Percentiles rank a stretch among this genome's conserved stretches.
Evolutionary conservation across 31 red algal species (phyloP).

Genomic region (Endocladia muricata): DNA sequence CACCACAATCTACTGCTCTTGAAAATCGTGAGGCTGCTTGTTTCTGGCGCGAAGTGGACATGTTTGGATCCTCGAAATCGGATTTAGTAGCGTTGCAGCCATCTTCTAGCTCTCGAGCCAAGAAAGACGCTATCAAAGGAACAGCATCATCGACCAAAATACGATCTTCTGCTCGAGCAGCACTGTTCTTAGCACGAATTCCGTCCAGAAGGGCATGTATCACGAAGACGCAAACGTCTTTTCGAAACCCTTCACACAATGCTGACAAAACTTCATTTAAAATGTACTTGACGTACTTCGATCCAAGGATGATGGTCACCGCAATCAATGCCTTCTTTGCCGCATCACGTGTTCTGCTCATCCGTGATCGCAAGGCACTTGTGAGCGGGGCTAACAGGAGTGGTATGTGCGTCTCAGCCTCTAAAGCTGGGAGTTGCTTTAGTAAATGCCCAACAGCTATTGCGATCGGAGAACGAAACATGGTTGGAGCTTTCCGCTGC

Average conservation of each 20-base stretch:
- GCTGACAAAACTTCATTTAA: conserved; percentile 60
- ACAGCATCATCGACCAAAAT: conserved; percentile 25
- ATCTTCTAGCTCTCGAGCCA: conserved; percentile 47
- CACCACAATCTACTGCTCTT: conserved; percentile 58
- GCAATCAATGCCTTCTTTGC: conserved; percentile 66
- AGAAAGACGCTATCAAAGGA: conserved; percentile 27
- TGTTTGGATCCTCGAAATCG: conserved; percentile 83
- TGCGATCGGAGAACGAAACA: conserved; percentile 74
- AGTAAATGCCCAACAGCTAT: conserved; percentile 58
- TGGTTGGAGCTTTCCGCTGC: neutral
- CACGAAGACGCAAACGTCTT: conserved; percentile 58
- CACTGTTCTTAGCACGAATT: conserved; percentile 19
- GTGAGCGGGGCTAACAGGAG: conserved; percentile 60
- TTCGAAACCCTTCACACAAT: conserved; percentile 60
- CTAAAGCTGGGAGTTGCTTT: conserved; percentile 20
- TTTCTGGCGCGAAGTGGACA: conserved; percentile 32
- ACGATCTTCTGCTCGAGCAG: neutral
- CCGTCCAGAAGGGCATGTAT: conserved; percentile 64
- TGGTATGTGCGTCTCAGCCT: conserved; percentile 50
- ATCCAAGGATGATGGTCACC: conserved; percentile 51
- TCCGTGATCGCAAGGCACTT: conserved; percentile 67
- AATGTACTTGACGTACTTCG: conserved; percentile 65
- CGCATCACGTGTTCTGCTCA: conserved; percentile 47
- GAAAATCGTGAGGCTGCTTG: conserved; percentile 47
- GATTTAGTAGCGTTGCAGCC: conserved; percentile 28